A percentile compares a stretch with the other conserved stretches of the same genome.
Evolutionary conservation across 2,329 filamentous ascomycete species (phyloP).

Genomic region (Fusarium transvaalense): DNA sequence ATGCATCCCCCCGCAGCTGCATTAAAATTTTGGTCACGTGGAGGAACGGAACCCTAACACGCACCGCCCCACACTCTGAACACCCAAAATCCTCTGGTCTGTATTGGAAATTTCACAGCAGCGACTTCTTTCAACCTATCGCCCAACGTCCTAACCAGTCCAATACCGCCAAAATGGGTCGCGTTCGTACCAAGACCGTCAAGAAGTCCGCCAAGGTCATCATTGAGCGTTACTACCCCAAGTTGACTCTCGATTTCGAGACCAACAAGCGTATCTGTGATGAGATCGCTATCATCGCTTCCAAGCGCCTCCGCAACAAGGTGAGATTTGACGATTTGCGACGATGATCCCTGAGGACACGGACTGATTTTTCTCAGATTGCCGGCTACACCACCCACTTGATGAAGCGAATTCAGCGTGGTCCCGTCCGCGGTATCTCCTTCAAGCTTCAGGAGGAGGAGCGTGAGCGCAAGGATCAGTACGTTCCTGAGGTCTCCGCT

Average conservation of each 20-base stretch:
- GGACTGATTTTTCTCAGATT: slow-evolving; percentile 71
- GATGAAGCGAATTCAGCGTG: slow-evolving; percentile 99
- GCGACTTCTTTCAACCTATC: slow-evolving; percentile 50
- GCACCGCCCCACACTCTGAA: slow-evolving; percentile 23
- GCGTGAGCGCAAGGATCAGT: slow-evolving; percentile 99
- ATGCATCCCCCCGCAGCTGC: no score
- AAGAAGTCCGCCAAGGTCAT: slow-evolving; percentile 96
- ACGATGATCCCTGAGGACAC: slow-evolving; percentile 2
- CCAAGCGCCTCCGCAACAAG: slow-evolving; percentile 99
- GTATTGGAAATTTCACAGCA: slow-evolving; percentile 39
- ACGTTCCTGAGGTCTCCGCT: slow-evolving; percentile 98
- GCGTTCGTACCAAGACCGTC: slow-evolving; percentile 77
- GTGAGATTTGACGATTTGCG: slow-evolving; percentile 60
- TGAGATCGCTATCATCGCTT: slow-evolving; percentile 99
- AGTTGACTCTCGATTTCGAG: slow-evolving; percentile 99
- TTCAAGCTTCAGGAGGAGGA: slow-evolving; percentile 99
- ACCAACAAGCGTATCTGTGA: slow-evolving; percentile 99
- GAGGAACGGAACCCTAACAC: slow-evolving; percentile 48
- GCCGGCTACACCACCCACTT: slow-evolving; percentile 98
- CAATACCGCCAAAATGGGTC: slow-evolving; percentile 74
- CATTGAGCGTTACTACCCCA: slow-evolving; percentile 98
- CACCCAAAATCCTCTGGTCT: no score
- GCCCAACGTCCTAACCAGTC: slow-evolving; percentile 53
- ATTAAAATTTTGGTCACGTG: no score
- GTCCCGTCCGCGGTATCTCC: slow-evolving; percentile 99